Evolutionary conservation across 345 rosid genomes (phyloP).

Genomic region (Populus euphratica): DNA sequence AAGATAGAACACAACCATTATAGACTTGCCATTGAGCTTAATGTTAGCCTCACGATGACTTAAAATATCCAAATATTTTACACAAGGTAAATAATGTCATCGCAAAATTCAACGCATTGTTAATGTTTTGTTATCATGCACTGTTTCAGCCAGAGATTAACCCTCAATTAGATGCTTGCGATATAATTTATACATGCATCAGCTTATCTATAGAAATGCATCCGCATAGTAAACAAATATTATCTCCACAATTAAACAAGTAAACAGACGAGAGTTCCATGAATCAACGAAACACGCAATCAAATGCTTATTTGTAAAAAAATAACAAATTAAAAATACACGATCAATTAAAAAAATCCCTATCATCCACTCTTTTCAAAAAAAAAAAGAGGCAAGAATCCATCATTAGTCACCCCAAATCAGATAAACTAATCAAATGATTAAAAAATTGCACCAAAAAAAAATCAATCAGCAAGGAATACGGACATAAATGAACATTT

Average conservation of each 20-base stretch:
- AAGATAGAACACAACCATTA: slow-evolving; percentile 12
- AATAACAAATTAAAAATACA: slow-evolving; percentile 5
- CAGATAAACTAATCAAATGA: slow-evolving; percentile 9
- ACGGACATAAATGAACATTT: neutral
- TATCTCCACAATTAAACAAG: slow-evolving; percentile 24
- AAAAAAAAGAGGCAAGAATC: neutral
- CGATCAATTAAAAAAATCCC: slow-evolving; percentile 10
- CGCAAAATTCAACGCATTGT: slow-evolving; percentile 2
- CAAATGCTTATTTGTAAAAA: slow-evolving; percentile 17
- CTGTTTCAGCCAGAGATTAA: slow-evolving; percentile 43
- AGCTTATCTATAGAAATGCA: slow-evolving; percentile 21
- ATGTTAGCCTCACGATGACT: neutral
- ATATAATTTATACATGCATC: slow-evolving; percentile 21
- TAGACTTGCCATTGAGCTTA: slow-evolving; percentile 2
- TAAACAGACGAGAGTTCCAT: slow-evolving; percentile 43
- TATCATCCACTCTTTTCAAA: neutral
- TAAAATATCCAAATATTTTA: slow-evolving; percentile 10
- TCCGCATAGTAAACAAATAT: slow-evolving; percentile 2
- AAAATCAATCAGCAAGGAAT: neutral
- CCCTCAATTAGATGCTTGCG: slow-evolving; percentile 23
- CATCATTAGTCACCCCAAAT: slow-evolving; percentile 14
- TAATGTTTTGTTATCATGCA: slow-evolving; percentile 26
- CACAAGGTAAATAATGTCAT: slow-evolving; percentile 12
- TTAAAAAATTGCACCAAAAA: slow-evolving; percentile 3
- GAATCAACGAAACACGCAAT: slow-evolving; percentile 32